These are phyloP conservation scores for Iris pallida DNA, from an alignment of 116 monocot species.

Conservation along the genomic window DNA sequence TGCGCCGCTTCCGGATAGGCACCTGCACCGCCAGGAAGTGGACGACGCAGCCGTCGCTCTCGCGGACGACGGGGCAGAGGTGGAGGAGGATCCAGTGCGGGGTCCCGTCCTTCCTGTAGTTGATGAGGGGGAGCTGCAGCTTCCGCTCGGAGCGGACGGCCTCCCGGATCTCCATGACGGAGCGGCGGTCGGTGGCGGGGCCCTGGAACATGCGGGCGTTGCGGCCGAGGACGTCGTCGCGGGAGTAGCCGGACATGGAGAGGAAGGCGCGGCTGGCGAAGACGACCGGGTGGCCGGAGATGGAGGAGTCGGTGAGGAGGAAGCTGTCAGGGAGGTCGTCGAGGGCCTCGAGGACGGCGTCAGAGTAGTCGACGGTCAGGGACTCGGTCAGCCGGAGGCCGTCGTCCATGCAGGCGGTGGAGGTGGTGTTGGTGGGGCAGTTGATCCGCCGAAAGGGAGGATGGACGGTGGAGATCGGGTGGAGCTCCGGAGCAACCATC, in stretches of 20 bases:
- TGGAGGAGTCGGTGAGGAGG: constrained; percentile 71
- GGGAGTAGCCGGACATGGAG: constrained; percentile 50
- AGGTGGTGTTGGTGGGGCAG: not conserved
- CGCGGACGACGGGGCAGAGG: constrained; percentile 61
- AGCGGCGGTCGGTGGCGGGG: constrained; percentile 53
- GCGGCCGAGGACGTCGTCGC: constrained; percentile 59
- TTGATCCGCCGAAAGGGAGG: not conserved
- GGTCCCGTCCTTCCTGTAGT: constrained; percentile 76
- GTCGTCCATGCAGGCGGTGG: not conserved
- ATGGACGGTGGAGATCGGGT: no score
- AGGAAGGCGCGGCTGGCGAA: constrained; percentile 80
- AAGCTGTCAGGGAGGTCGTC: constrained; percentile 56
- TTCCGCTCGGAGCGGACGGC: constrained; percentile 59
- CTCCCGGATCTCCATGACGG: constrained; percentile 74
- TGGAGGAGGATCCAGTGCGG: constrained; percentile 74
- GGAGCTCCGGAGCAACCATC: not conserved
- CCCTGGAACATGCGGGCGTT: constrained; percentile 88
- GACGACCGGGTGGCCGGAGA: constrained; percentile 84
- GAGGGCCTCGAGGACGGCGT: constrained; percentile 61
- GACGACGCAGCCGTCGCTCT: constrained; percentile 33
- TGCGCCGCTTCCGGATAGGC: constrained; percentile 36
- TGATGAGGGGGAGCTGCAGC: constrained; percentile 62
- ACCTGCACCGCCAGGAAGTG: constrained; percentile 90
- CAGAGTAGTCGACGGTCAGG: constrained; percentile 66
- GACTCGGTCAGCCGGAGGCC: constrained; percentile 20